Evolutionary conservation across 495 filamentous ascomycete species (phyloP).

Genomic region (Penicillium verhagenii): DNA sequence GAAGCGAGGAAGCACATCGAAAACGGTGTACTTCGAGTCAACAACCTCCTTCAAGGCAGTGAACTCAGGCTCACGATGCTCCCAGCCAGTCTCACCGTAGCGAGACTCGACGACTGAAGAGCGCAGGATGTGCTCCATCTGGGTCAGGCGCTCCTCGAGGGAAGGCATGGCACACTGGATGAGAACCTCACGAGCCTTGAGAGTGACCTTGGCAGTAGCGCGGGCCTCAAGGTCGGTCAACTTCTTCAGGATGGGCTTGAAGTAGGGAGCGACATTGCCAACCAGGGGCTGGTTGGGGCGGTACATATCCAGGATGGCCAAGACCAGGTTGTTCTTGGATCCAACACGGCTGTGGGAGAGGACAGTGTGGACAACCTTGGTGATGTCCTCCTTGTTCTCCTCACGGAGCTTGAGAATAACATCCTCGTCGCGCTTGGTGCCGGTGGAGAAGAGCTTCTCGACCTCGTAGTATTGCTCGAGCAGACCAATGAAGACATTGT

Average conservation of each 20-base stretch:
- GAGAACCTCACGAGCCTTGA: conserved; percentile 94
- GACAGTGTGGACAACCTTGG: conserved; percentile 78
- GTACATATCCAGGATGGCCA: conserved; percentile 92
- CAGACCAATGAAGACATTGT: conserved; percentile 73
- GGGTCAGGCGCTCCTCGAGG: conserved; percentile 85
- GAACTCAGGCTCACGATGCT: conserved; percentile 86
- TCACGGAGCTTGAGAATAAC: conserved; percentile 92
- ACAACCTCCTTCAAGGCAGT: conserved; percentile 93
- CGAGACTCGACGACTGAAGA: conserved; percentile 95
- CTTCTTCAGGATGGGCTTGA: conserved; percentile 78
- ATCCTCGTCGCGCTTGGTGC: conserved; percentile 85
- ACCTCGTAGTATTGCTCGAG: conserved; percentile 77
- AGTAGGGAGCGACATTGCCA: conserved; percentile 83
- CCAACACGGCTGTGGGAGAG: conserved; percentile 90
- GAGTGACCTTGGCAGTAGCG: conserved; percentile 87
- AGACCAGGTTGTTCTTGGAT: conserved; percentile 90
- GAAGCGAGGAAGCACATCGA: conserved; percentile 92
- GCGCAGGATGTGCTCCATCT: conserved; percentile 98
- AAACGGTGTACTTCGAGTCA: conserved; percentile 97
- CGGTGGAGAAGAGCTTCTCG: conserved; percentile 83
- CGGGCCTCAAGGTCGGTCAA: conserved; percentile 90
- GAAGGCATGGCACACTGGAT: conserved; percentile 97
- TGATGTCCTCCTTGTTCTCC: conserved; percentile 89
- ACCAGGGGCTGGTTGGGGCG: conserved; percentile 89
- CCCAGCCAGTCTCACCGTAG: conserved; percentile 97